A percentile compares a stretch with the other conserved stretches of the same genome.
Conservation (phyloP, 139 green algal species). For the Micractinium sp. region DNA sequence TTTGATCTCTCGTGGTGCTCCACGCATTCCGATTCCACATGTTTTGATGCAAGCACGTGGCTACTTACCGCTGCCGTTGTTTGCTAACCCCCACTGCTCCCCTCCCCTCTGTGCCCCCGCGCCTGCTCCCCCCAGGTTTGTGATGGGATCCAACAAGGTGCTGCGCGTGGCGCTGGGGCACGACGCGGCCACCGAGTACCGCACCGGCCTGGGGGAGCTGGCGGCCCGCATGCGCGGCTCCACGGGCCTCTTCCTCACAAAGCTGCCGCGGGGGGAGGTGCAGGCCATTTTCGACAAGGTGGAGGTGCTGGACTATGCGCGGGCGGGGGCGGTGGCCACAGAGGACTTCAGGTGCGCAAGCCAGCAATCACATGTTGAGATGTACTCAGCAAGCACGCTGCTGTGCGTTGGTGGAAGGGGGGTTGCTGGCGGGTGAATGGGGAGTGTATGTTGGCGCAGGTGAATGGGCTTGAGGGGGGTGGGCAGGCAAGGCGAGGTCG, state of each 20-base stretch:
- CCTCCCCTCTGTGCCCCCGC: neutral
- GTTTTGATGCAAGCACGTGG: too few species aligned
- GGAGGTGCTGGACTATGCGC: slow-evolving; percentile 86
- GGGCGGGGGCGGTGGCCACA: slow-evolving; percentile 77
- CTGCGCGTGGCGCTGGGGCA: slow-evolving; percentile 90
- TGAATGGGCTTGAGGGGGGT: too few species aligned
- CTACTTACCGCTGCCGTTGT: too few species aligned
- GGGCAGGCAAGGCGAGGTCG: too few species aligned
- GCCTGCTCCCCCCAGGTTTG: slow-evolving; percentile 73
- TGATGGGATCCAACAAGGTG: slow-evolving; percentile 90
- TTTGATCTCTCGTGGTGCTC: too few species aligned
- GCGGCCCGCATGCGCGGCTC: slow-evolving; percentile 72
- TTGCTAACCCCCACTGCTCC: neutral
- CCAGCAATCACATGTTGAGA: neutral
- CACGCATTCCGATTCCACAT: too few species aligned
- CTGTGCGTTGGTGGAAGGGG: neutral
- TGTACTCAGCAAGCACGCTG: neutral
- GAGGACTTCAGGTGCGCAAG: slow-evolving; percentile 66
- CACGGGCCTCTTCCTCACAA: slow-evolving; percentile 93
- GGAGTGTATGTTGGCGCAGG: too few species aligned
- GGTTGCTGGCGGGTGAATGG: too few species aligned
- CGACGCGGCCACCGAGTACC: slow-evolving; percentile 79
- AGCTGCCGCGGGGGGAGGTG: slow-evolving; percentile 63
- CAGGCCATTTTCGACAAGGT: slow-evolving; percentile 53
- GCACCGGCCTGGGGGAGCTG: slow-evolving; percentile 68